Conservation (phyloP, 2,329 filamentous ascomycete species). For the Epichloe glyceriae region DNA sequence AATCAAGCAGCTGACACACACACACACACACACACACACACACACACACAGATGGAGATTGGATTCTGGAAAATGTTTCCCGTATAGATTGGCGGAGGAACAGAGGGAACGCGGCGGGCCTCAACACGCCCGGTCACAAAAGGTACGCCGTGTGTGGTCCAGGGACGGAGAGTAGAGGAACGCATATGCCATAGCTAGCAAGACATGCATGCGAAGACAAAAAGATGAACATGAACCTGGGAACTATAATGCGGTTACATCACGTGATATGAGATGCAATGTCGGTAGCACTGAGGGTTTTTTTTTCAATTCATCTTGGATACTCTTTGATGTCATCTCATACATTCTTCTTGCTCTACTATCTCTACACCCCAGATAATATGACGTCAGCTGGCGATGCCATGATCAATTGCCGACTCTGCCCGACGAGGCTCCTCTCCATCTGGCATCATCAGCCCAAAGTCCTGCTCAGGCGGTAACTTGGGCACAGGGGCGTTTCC, state of each 20-base stretch:
- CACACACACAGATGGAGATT: constrained; percentile 33
- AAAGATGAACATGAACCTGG: too few relatives aligned
- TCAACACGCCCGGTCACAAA: not conserved
- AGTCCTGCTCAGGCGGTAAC: constrained; percentile 31
- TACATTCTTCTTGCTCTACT: not conserved
- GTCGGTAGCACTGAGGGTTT: not conserved
- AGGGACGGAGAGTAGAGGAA: not conserved
- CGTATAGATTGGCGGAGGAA: constrained; percentile 4
- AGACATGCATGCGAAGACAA: too few relatives aligned
- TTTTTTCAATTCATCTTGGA: not conserved
- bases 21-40: not conserved
- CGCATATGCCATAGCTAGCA: not conserved
- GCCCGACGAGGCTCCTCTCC: constrained; percentile 32
- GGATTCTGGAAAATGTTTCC: constrained; percentile 44
- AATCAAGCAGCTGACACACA: not conserved
- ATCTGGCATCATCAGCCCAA: constrained; percentile 38
- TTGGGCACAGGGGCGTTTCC: constrained; percentile 28
- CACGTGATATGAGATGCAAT: too few relatives aligned
- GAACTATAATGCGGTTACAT: too few relatives aligned
- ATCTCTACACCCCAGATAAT: not conserved
- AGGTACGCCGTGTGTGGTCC: too few relatives aligned
- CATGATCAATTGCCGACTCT: constrained; percentile 11
- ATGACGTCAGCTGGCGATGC: constrained; percentile 1
- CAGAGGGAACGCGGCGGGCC: too few relatives aligned
- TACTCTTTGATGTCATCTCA: not conserved